Evolutionary conservation across 805 yeast genomes (phyloP).

Genomic region (Hanseniaspora jakobsenii): DNA sequence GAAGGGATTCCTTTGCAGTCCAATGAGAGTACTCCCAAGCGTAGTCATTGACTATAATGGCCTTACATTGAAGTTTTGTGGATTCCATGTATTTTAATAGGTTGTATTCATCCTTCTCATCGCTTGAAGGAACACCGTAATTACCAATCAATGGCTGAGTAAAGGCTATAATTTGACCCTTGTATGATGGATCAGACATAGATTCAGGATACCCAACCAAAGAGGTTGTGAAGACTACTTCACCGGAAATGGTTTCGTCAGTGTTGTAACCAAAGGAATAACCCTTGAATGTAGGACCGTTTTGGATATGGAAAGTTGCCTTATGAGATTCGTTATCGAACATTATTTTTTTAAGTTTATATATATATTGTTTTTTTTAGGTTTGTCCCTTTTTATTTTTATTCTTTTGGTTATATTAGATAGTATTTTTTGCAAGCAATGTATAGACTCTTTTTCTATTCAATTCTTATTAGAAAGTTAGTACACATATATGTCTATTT

Average conservation of each 20-base stretch:
- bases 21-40: constrained; percentile 97
- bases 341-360: too few species aligned
- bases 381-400: too few species aligned
- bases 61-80: constrained; percentile 84
- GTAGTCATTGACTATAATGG: constrained; percentile 90
- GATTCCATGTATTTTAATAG: constrained; percentile 84
- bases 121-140: constrained; percentile 90
- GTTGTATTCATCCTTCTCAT: constrained; percentile 69
- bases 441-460: too few species aligned
- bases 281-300: constrained; percentile 89
- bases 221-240: constrained; percentile 95
- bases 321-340: constrained; percentile 28
- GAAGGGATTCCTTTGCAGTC: constrained; percentile 95
- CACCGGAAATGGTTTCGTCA: constrained; percentile 66
- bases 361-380: neutral
- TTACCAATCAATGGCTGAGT: constrained; percentile 97
- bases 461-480: too few species aligned
- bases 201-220: constrained; percentile 97
- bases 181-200: constrained; percentile 96
- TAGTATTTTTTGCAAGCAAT: too few species aligned
- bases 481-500: too few species aligned
- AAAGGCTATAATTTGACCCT: constrained; percentile 91
- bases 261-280: constrained; percentile 92
- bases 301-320: constrained; percentile 81
- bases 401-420: neutral